Conservation (phyloP, 2,329 filamentous ascomycete species). For the Cercospora brassicicola region DNA sequence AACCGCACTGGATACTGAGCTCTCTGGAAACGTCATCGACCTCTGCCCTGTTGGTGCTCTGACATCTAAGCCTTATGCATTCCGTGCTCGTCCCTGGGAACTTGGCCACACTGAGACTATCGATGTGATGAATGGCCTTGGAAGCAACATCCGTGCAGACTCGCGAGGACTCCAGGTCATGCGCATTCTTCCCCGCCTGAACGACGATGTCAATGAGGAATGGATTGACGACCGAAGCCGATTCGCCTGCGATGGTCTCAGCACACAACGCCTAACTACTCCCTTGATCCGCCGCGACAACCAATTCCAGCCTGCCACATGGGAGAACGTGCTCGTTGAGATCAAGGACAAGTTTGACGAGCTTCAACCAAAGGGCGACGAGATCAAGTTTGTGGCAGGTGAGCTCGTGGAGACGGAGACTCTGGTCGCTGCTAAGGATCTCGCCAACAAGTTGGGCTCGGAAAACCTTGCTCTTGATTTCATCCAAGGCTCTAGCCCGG, state of each 20-base stretch:
- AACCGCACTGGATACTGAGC: conserved; percentile 85
- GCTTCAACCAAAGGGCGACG: conserved; percentile 80
- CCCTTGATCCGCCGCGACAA: conserved; percentile 84
- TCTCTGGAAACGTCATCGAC: conserved; percentile 97
- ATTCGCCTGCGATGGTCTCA: conserved; percentile 93
- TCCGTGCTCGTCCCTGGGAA: conserved; percentile 95
- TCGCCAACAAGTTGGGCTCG: conserved; percentile 93
- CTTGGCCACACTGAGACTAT: conserved; percentile 94
- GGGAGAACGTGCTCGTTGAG: conserved; percentile 92
- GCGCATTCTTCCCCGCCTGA: conserved; percentile 86
- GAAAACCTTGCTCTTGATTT: conserved; percentile 94
- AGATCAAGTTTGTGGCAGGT: conserved; percentile 93
- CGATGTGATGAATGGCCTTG: conserved; percentile 87
- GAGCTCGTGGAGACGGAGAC: conserved; percentile 90
- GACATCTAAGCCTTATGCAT: conserved; percentile 96
- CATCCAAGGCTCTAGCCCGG: conserved; percentile 74
- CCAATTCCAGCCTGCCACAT: conserved; percentile 87
- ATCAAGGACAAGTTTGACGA: conserved; percentile 77
- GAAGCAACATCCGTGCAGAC: conserved; percentile 93
- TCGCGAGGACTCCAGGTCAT: conserved; percentile 93
- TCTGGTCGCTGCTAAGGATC: conserved; percentile 92
- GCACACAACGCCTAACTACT: conserved; percentile 92
- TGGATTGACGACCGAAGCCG: conserved; percentile 99
- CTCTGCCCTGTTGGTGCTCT: conserved; percentile 96
- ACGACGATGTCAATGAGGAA: conserved; percentile 98